phyloP scores from a whole-genome alignment of 768 basidiomycete genomes.

The Psilocybe cubensis region DNA sequence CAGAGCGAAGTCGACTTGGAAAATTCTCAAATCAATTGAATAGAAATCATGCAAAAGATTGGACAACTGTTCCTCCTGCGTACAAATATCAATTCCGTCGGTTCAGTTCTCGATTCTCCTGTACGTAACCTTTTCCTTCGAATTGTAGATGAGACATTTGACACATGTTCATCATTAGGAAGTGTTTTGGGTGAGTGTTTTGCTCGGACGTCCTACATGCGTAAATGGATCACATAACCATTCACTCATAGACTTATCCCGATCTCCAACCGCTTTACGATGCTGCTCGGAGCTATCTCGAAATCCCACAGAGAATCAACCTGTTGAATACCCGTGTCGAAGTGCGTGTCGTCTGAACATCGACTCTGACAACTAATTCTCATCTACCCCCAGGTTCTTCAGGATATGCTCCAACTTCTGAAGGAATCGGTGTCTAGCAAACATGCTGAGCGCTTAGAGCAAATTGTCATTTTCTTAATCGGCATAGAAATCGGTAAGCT shows the following conservation, averaged over 20 bases:
- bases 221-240: not conserved
- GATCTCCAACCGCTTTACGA: constrained; percentile 95
- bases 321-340: constrained; percentile 93
- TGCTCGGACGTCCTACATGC: not conserved
- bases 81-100: constrained; percentile 94
- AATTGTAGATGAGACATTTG: constrained; percentile 1
- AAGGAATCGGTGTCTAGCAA: constrained; percentile 94
- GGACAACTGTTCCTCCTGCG: constrained; percentile 92
- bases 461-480: constrained; percentile 91
- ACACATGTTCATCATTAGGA: constrained; percentile 52
- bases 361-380: not conserved
- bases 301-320: constrained; percentile 93
- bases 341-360: constrained; percentile 43
- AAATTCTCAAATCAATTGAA: not conserved
- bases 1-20: not conserved
- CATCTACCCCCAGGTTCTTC: constrained; percentile 65
- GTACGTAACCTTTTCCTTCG: constrained; percentile 47
- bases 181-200: constrained; percentile 82
- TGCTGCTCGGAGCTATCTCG: constrained; percentile 91
- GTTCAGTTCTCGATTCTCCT: constrained; percentile 95
- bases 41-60: constrained; percentile 97
- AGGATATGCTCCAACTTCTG: constrained; percentile 94
- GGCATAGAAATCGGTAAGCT: constrained; percentile 81
- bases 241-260: constrained; percentile 72
- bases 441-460: constrained; percentile 90